Base-by-base conservation (phyloP, 768 basidiomycete genomes). In the Naematelia aurantialba region DNA sequence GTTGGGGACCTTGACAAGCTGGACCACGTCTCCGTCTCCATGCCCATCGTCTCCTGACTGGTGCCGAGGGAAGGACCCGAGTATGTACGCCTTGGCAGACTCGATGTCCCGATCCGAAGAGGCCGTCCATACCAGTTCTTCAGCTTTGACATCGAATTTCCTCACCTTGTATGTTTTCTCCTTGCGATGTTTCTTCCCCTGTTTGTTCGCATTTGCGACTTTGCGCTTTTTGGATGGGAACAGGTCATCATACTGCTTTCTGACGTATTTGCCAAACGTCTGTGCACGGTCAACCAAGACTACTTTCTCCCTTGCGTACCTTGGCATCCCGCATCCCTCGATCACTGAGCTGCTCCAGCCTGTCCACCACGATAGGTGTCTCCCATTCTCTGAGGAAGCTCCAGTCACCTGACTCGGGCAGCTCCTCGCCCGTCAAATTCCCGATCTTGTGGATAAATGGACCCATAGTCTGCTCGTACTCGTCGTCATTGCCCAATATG, bases 401-500 rank as follows among this genome's bases (percentile, higher is more conserved):
- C 70, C 70, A 80, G 45, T 56, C 57, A 12, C 70, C 65, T 2
- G 53, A 29, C 17, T 56, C 14, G 2, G 68, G 65, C 19, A 70
- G 22, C 19, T 62, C 48, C 39, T 64, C 52, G 21, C 56, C 47
- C 12, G 64, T 51, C 14, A 73, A 56, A 5, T 54, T 45, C 4
- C 52, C 51, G 30, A 80, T 67, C 62, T 77, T 76, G 21, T 68
- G 57, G 58, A 77, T 67, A 62, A 80, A 79, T 0, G 79, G 78
- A 22, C 67, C 29, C 75, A 80, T 79, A 17, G 70, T 75, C 27
- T 76, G 66, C 11, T 75, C 76, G 47, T 48, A 78, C 47, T 79
- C 79, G 56, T 79, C 79, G 59, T 78, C 78, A 63, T 80, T 80
- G 14, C 74, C 76, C 56, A 70, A 55, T 44, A 79, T 79, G 46